Base-by-base conservation (phyloP, 495 filamentous ascomycete species). In the Trichoderma reesei region DNA sequence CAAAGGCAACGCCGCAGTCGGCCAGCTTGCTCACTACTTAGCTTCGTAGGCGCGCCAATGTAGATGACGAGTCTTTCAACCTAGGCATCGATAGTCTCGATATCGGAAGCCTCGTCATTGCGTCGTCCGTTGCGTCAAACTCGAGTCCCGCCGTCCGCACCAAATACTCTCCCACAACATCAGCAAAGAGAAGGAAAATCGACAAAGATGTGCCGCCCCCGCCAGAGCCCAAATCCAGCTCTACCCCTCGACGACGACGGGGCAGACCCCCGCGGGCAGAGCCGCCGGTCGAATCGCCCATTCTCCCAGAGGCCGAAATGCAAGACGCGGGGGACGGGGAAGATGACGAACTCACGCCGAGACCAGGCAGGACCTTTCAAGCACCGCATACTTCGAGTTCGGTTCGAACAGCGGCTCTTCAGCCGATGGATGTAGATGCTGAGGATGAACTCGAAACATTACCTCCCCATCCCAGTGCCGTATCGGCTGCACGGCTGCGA, bases 31-130 rank as follows among this genome's bases (percentile, higher is more conserved):
- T 56, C 14, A 16, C 8, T 48, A 26, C 26, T 1, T 26, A 26
- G 20, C n/a, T 0, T 20, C 63, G 65, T 64, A 78, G 74, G 71
- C 75, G 76, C 54, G 74, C 79, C 65, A 73, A 78, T 64, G 76
- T 81, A 37, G 78, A 71, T 41, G 78, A 81, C 46, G 70, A 74
- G 14, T 77, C 76, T 1, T 81, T 81, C 63, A 75, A 71, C 7
- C 78, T 79, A 63, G 67, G 75, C 37, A 68, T 80, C 33, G 76
- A 78, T 6, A 70, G 68, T 37, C 69, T 65, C 39, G 8, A 56
- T 26, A 42, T 63, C 14, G 54, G 34, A 6, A 39, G 11, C 38
- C 42, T 65, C 14, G 64, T 41, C 59, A 38, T 51, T 41, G 41
- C 64, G 14, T 56, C 51, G 34, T 56, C 51, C 20, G 14, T 56